Percentiles rank a stretch among this genome's conserved stretches.
Evolutionary conservation across 2,329 filamentous ascomycete species (phyloP).

Genomic region (Exophiala oligosperma): DNA sequence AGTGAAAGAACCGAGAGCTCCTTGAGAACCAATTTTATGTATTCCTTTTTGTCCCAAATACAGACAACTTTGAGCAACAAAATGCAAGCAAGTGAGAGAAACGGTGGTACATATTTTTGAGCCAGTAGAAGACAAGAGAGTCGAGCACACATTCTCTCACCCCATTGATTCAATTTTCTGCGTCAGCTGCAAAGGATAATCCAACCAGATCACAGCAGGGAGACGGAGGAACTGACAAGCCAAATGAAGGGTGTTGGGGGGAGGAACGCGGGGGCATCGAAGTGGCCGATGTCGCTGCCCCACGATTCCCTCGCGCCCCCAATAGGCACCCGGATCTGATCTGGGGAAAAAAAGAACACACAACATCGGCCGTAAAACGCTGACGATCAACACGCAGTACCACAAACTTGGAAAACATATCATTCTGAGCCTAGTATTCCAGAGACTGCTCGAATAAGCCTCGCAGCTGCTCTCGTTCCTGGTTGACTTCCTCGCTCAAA

Average conservation of each 20-base stretch:
- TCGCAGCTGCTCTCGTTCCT: slow-evolving; percentile 71
- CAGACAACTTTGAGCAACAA: too few relatives aligned
- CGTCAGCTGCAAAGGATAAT: slow-evolving; percentile 11
- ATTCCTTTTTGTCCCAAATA: too few relatives aligned
- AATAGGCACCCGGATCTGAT: neutral
- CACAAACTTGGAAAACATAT: too few relatives aligned
- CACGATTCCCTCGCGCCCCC: neutral
- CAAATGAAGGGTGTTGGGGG: too few relatives aligned
- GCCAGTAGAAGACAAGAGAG: too few relatives aligned
- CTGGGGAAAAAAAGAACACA: neutral
- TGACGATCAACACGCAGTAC: too few relatives aligned
- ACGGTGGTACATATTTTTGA: too few relatives aligned
- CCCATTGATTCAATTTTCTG: neutral
- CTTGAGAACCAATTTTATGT: too few relatives aligned
- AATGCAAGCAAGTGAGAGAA: too few relatives aligned
- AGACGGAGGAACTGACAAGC: neutral
- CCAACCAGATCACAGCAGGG: neutral
- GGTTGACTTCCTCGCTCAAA: slow-evolving; percentile 67
- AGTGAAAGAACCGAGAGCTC: too few relatives aligned
- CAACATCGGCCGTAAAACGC: too few relatives aligned
- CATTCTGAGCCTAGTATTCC: slow-evolving; percentile 45
- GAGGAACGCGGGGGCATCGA: neutral
- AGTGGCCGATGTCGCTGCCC: neutral
- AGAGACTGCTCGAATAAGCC: slow-evolving; percentile 65
- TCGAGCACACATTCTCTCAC: too few relatives aligned